Evolutionary conservation across 2,329 filamentous ascomycete species (phyloP).

Genomic region (Colletotrichum zoysiae): DNA sequence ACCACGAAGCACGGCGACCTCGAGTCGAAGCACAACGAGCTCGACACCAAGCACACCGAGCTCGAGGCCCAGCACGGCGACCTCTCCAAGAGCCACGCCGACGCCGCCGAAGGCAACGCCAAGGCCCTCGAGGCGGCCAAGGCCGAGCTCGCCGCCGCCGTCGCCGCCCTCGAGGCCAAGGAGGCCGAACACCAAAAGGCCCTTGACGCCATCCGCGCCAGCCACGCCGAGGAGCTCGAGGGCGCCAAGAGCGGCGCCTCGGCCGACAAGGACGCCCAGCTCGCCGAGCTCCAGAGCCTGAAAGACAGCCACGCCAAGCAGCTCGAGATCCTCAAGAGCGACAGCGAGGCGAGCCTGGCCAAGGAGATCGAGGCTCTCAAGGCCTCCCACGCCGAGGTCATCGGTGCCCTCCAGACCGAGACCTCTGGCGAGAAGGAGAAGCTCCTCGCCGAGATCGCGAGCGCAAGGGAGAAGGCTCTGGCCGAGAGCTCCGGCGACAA

Average conservation of each 20-base stretch:
- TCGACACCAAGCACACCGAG: no score
- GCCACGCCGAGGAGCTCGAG: slow-evolving; percentile 71
- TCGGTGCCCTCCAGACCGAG: slow-evolving; percentile 59
- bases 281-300: slow-evolving; percentile 65
- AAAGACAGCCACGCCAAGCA: slow-evolving; percentile 67
- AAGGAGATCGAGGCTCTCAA: slow-evolving; percentile 59
- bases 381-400: slow-evolving; percentile 57
- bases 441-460: slow-evolving; percentile 50
- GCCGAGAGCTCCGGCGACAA: slow-evolving; percentile 56
- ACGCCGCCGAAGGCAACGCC: slow-evolving; percentile 55
- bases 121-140: slow-evolving; percentile 59
- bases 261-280: slow-evolving; percentile 61
- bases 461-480: slow-evolving; percentile 57
- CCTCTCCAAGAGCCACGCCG: slow-evolving; percentile 45
- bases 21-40: neutral
- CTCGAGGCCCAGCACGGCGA: no score
- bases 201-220: slow-evolving; percentile 67
- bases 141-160: slow-evolving; percentile 58
- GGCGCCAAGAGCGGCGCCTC: slow-evolving; percentile 65
- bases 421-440: slow-evolving; percentile 55
- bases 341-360: slow-evolving; percentile 55
- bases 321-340: slow-evolving; percentile 57
- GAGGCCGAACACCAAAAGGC: slow-evolving; percentile 66
- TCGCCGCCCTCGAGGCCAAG: slow-evolving; percentile 63
- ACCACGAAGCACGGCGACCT: slow-evolving; percentile 49